phyloP scores from a whole-genome alignment of 257 asterid genomes.

The Plantago elongata region DNA sequence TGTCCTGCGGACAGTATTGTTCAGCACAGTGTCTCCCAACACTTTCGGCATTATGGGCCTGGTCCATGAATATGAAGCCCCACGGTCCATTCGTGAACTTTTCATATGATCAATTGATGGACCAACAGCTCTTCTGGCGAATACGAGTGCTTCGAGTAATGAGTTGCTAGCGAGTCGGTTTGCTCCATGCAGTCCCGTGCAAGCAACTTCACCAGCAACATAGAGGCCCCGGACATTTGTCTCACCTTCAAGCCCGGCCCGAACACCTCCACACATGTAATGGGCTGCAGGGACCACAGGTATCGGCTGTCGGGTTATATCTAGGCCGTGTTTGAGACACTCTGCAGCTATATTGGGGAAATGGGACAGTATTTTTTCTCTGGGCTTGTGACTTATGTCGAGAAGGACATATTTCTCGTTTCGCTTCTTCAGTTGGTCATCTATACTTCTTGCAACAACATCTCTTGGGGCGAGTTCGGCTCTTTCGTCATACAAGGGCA shows the following conservation, averaged over 20 bases:
- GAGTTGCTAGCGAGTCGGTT: conserved; percentile 96
- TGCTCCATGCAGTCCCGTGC: conserved; percentile 96
- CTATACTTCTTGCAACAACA: conserved; percentile 93
- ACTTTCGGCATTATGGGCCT: conserved; percentile 52
- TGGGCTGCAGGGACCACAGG: conserved; percentile 99
- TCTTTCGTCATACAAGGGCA: conserved; percentile 75
- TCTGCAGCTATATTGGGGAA: conserved; percentile 95
- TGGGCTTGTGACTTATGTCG: conserved; percentile 79
- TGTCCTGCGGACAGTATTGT: conserved; percentile 41
- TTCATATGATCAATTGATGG: conserved; percentile 74
- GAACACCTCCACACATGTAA: conserved; percentile 99
- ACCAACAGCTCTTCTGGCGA: conserved; percentile 84
- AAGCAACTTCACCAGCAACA: conserved; percentile 96
- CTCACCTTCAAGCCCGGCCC: conserved; percentile 93
- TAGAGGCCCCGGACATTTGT: conserved; percentile 80
- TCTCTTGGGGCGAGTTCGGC: conserved; percentile 98
- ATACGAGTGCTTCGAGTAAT: conserved; percentile 86
- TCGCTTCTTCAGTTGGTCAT: conserved; percentile 87
- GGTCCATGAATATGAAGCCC: conserved; percentile 53
- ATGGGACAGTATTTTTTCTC: conserved; percentile 63
- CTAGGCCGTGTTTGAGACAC: conserved; percentile 78
- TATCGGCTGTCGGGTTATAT: conserved; percentile 80
- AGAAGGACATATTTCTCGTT: conserved; percentile 83
- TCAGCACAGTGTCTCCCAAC: conserved; percentile 36
- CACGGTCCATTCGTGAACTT: conserved; percentile 26